A percentile compares a stretch with the other conserved stretches of the same genome.
phyloP scores from a whole-genome alignment of 805 yeast genomes.

The Sugiyamaella marilandica region DNA sequence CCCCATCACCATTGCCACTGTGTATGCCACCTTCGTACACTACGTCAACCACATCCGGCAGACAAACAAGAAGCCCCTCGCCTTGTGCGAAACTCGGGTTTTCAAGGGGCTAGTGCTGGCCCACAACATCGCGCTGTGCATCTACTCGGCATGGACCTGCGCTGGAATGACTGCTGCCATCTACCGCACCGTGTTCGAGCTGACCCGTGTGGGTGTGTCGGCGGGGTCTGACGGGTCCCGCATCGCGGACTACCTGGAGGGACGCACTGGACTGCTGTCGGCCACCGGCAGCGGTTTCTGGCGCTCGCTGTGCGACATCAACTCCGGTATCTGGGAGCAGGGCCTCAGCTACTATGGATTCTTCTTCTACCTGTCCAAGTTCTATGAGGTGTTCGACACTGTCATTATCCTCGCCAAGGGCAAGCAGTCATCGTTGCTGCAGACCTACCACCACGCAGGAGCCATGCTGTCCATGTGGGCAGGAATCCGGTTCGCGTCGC shows the following conservation, averaged over 20 bases:
- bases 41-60: constrained; percentile 44
- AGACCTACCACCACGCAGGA: constrained; percentile 73
- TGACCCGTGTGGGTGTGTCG: constrained; percentile 30
- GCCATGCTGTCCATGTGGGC: constrained; percentile 83
- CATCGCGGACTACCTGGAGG: constrained; percentile 17
- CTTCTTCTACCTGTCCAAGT: constrained; percentile 65
- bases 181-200: constrained; percentile 36
- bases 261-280: constrained; percentile 22
- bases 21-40: constrained; percentile 58
- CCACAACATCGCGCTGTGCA: constrained; percentile 58
- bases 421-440: constrained; percentile 58
- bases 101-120: constrained; percentile 54
- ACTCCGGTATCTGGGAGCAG: constrained; percentile 53
- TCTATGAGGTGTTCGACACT: constrained; percentile 68
- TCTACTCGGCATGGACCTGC: constrained; percentile 68
- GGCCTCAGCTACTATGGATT: constrained; percentile 57
- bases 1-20: constrained; percentile 53
- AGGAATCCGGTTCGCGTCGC: constrained; percentile 62
- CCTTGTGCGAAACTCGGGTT: constrained; percentile 39
- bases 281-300: constrained; percentile 33
- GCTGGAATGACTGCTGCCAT: constrained; percentile 57
- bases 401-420: constrained; percentile 64
- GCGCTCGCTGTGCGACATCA: constrained; percentile 56
- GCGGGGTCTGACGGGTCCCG: constrained; percentile 19
- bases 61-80: constrained; percentile 46